A percentile compares a stretch with the other conserved stretches of the same genome.
Evolutionary conservation across 169 alveolate genomes (phyloP).

Genomic region (Plasmodium gonderi): DNA sequence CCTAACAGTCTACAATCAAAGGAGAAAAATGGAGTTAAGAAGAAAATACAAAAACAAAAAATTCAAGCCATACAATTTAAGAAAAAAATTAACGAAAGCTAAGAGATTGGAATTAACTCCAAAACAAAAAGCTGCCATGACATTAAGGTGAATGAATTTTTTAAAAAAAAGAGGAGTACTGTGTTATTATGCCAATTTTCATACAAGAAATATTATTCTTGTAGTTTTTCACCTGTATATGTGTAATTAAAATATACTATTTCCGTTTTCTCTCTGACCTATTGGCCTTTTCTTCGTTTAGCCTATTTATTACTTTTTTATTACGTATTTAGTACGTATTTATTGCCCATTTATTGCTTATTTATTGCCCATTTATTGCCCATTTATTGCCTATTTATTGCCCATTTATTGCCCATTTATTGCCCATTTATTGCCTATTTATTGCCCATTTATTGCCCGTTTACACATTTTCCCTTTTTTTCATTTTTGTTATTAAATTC

Average conservation of each 20-base stretch:
- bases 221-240: neutral
- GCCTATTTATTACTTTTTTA: no score
- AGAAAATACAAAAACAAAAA: slow-evolving; percentile 86
- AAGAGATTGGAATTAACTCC: slow-evolving; percentile 90
- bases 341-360: no score
- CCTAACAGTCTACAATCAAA: slow-evolving; percentile 92
- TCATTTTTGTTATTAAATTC: neutral
- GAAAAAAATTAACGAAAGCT: slow-evolving; percentile 92
- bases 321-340: no score
- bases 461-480: neutral
- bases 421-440: no score
- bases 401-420: no score
- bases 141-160: slow-evolving; percentile 80
- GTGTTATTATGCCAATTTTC: neutral
- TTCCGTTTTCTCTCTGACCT: no score
- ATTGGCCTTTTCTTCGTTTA: no score
- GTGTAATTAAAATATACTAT: neutral
- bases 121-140: slow-evolving; percentile 86
- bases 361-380: no score
- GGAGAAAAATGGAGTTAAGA: slow-evolving; percentile 86
- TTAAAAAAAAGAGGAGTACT: neutral
- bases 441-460: neutral
- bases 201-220: neutral
- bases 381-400: no score
- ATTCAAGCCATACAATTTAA: slow-evolving; percentile 89